phyloP scores from a whole-genome alignment of 2,329 filamentous ascomycete species.

The Metarhizium robertsii region DNA sequence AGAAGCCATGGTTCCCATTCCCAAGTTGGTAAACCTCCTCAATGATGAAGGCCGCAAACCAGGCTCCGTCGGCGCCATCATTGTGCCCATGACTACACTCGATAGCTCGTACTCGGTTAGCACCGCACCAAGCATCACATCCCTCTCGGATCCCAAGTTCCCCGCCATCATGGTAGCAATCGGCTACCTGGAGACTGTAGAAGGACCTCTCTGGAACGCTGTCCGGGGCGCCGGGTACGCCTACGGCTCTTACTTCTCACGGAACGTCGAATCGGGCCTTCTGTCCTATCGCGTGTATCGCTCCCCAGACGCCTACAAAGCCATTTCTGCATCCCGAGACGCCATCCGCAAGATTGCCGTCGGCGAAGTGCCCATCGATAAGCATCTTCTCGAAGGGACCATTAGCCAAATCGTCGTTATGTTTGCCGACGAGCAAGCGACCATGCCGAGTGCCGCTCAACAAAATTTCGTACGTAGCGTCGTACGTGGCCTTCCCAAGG shows the following conservation, averaged over 20 bases:
- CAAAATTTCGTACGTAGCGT: slow-evolving; percentile 78
- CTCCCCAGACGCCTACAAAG: slow-evolving; percentile 80
- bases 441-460: slow-evolving; percentile 71
- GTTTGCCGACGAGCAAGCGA: slow-evolving; percentile 83
- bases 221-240: slow-evolving; percentile 89
- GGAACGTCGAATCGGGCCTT: slow-evolving; percentile 69
- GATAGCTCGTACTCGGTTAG: slow-evolving; percentile 85
- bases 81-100: slow-evolving; percentile 84
- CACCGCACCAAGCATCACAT: slow-evolving; percentile 63
- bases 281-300: slow-evolving; percentile 83
- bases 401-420: slow-evolving; percentile 81
- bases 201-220: slow-evolving; percentile 89
- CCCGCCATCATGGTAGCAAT: slow-evolving; percentile 82
- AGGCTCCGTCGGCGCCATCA: slow-evolving; percentile 62
- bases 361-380: slow-evolving; percentile 64
- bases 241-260: slow-evolving; percentile 75
- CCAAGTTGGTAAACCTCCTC: slow-evolving; percentile 60
- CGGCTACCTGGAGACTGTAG: slow-evolving; percentile 84
- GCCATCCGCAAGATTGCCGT: slow-evolving; percentile 67
- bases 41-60: slow-evolving; percentile 66
- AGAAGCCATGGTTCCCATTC: slow-evolving; percentile 56
- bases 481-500: slow-evolving; percentile 62
- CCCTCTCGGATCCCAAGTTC: slow-evolving; percentile 66
- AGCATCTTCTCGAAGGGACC: slow-evolving; percentile 76
- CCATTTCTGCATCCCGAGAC: slow-evolving; percentile 66